Percentiles rank a stretch among this genome's conserved stretches.
Evolutionary conservation across 2,329 filamentous ascomycete species (phyloP).

Genomic region (Penicillium sp.): DNA sequence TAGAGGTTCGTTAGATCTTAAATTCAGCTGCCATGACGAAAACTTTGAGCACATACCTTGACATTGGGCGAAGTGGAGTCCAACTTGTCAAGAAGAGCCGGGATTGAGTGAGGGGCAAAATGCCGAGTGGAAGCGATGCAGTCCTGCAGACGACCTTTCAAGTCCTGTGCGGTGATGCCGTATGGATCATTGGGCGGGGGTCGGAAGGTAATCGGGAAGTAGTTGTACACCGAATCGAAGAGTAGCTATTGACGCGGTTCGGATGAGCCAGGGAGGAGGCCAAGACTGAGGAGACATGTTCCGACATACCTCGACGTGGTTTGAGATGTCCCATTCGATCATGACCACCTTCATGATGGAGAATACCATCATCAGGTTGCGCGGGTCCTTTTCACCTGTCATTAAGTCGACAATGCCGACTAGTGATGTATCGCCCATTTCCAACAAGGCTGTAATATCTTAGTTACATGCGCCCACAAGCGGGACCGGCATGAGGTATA

Average conservation of each 20-base stretch:
- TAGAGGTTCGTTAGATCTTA: slow-evolving; percentile 24
- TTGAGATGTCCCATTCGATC: slow-evolving; percentile 60
- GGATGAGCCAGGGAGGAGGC: too few relatives aligned
- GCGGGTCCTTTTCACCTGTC: slow-evolving; percentile 62
- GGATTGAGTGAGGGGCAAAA: slow-evolving; percentile 62
- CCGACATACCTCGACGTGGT: slow-evolving; percentile 50
- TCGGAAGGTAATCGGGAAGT: slow-evolving; percentile 66
- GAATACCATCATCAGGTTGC: slow-evolving; percentile 65
- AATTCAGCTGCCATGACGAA: neutral
- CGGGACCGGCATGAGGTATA: too few relatives aligned
- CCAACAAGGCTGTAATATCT: slow-evolving; percentile 42
- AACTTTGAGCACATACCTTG: slow-evolving; percentile 43
- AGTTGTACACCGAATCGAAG: slow-evolving; percentile 65
- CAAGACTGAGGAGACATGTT: too few relatives aligned
- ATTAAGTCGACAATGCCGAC: slow-evolving; percentile 59
- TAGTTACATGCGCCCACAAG: slow-evolving; percentile 4
- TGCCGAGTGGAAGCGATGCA: slow-evolving; percentile 58
- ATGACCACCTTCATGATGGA: slow-evolving; percentile 61
- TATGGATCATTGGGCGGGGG: slow-evolving; percentile 65
- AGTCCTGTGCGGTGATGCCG: slow-evolving; percentile 61
- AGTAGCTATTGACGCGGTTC: slow-evolving; percentile 38
- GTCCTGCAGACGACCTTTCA: slow-evolving; percentile 58
- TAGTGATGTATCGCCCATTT: slow-evolving; percentile 56
- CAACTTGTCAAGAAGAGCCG: slow-evolving; percentile 62
- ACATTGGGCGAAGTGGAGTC: slow-evolving; percentile 64